Evolutionary conservation across 1,139 yeast species (phyloP).

Genomic region (Yamadazyma atlantica): DNA sequence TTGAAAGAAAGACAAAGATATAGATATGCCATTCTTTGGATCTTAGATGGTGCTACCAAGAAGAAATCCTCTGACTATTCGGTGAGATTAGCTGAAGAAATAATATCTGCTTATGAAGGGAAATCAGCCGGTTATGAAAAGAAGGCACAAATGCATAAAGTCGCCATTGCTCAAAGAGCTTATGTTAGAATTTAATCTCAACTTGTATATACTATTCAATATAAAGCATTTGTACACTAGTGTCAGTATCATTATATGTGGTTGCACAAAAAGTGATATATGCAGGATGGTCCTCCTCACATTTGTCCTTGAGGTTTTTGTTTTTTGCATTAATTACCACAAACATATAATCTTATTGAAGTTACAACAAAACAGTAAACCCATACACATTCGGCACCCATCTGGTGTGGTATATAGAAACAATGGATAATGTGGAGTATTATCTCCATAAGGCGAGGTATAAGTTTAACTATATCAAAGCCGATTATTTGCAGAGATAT

Average conservation of each 20-base stretch:
- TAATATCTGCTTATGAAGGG: slow-evolving; percentile 74
- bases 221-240: background rate
- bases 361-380: background rate
- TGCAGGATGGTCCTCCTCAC: background rate
- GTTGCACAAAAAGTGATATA: too few species aligned
- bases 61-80: slow-evolving; percentile 79
- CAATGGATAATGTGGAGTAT: slow-evolving; percentile 9
- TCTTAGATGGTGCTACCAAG: slow-evolving; percentile 77
- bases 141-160: slow-evolving; percentile 78
- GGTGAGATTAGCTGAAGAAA: slow-evolving; percentile 89
- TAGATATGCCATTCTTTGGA: slow-evolving; percentile 88
- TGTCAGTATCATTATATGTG: too few species aligned
- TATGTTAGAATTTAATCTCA: slow-evolving; percentile 46
- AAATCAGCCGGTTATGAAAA: slow-evolving; percentile 83
- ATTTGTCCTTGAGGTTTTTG: background rate
- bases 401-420: background rate
- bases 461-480: slow-evolving; percentile 29
- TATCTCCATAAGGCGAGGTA: slow-evolving; percentile 24
- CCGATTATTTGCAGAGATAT: slow-evolving; percentile 41
- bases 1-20: slow-evolving; percentile 78
- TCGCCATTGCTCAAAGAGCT: slow-evolving; percentile 82
- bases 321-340: slow-evolving; percentile 1
- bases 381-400: background rate
- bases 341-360: background rate
- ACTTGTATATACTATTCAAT: slow-evolving; percentile 9